These are phyloP conservation scores for Rhododendron williamsianum DNA, from an alignment of 148 eudicot genomes.

Conservation along the genomic window DNA sequence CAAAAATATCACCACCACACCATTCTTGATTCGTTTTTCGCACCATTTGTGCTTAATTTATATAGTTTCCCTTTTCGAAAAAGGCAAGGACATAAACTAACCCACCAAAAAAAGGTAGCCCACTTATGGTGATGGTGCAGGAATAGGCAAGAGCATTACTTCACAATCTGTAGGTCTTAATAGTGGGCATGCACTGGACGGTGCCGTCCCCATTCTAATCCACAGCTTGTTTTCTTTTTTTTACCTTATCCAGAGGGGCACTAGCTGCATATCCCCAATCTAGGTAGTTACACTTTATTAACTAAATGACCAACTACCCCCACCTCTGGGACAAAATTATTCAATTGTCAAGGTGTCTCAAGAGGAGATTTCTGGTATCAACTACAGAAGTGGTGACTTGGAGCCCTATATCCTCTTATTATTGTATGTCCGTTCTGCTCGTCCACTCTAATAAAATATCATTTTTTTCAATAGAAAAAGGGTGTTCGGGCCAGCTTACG, in stretches of 20 bases:
- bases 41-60: not conserved
- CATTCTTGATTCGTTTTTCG: not conserved
- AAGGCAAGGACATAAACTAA: not conserved
- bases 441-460: not conserved
- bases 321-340: not conserved
- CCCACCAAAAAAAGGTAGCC: not conserved
- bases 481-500: too few relatives aligned
- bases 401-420: not conserved
- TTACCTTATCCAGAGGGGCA: not conserved
- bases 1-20: not conserved
- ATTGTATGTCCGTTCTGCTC: not conserved
- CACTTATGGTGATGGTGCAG: not conserved
- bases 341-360: not conserved
- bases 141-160: not conserved
- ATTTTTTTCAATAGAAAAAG: not conserved
- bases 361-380: not conserved
- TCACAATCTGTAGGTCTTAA: not conserved
- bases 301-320: not conserved
- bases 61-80: not conserved
- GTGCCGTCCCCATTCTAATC: not conserved
- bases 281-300: not conserved
- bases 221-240: not conserved
- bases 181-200: not conserved
- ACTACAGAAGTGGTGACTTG: not conserved
- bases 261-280: not conserved